Conservation (phyloP, 1,139 yeast species). For the Blastobotrys indianensis region DNA sequence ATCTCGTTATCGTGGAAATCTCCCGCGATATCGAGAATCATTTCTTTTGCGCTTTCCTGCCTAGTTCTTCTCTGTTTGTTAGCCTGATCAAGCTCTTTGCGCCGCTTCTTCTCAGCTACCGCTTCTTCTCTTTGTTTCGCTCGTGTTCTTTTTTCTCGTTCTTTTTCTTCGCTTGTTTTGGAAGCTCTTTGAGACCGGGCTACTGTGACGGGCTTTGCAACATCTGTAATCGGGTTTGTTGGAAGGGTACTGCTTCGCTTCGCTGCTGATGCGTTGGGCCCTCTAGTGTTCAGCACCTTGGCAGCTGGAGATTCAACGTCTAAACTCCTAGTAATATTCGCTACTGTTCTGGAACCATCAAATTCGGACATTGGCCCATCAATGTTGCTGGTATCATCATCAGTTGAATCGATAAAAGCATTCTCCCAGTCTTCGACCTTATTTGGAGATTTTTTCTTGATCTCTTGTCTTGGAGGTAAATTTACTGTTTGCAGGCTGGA, state of each 20-base stretch:
- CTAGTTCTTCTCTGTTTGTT: conserved; percentile 2
- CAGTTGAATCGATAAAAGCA: too few relatives aligned
- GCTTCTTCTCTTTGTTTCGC: conserved; percentile 1
- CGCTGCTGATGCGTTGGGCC: too few relatives aligned
- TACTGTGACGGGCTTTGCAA: too few relatives aligned
- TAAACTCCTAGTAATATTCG: too few relatives aligned
- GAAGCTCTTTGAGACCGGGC: neutral
- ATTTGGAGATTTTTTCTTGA: neutral
- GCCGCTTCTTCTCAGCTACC: conserved; percentile 7
- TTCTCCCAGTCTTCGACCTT: neutral
- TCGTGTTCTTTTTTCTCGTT: neutral
- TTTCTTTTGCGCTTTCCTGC: conserved; percentile 16
- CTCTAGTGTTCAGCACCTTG: too few relatives aligned
- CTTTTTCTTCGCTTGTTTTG: neutral
- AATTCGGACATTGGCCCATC: neutral
- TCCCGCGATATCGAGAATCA: conserved; percentile 17
- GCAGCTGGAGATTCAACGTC: too few relatives aligned
- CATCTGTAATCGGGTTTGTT: too few relatives aligned
- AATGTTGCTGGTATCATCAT: too few relatives aligned
- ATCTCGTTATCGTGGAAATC: conserved; percentile 7
- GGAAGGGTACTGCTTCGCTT: too few relatives aligned
- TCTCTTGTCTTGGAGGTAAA: neutral
- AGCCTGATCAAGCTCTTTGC: conserved; percentile 10
- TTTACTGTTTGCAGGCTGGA: neutral
- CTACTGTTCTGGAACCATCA: too few relatives aligned